Evolutionary conservation across 495 filamentous ascomycete species (phyloP), one percentile per base, ranked within the genome.

Genomic region (Niebla homalea): DNA sequence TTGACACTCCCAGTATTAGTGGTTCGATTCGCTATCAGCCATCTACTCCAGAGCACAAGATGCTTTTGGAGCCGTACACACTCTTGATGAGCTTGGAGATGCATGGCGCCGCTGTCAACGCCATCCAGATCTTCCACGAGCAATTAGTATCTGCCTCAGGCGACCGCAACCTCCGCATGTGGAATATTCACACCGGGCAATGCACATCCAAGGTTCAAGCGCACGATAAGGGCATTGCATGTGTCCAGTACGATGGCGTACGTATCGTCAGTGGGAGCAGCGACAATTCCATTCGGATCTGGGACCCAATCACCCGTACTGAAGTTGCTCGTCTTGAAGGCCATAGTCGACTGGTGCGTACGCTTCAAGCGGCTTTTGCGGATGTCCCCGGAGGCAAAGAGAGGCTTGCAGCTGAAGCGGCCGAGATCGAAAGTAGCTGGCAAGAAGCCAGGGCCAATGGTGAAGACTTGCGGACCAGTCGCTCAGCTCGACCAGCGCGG

Each of bases 231-330:
- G 92, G 92, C 16, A 97, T 99, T 60, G 92, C 92, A 15, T 99
- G 92, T 65, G 87, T 99, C 18, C 89, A 97, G 64, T 95, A 86
- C 57, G 92, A 99, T 64, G 89, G 87, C n/a, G 81, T 84, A n/a
- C 79, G 90, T 3, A 94, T 99, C 47, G 87, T 99, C 41, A 93
- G 84, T 55, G 92, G 92, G 2, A 94, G 89, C 64, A 94, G 87
- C 58, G 92, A 99, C 63, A 84, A 92, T 57, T 87, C 88, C 12
- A 87, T 97, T 26, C 87, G 92, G 43, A 88, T 99, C 36, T 99
- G 90, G 59, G 92, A 97, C 63, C 76, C 84, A 32, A 72, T 76
- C 43, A 85, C 87, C 0, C 83, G 83, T 19, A 81, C 87, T 5
- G 89, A 97, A 63, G 85, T 96, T 8, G 89, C 89, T 14, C 89